Base-by-base conservation (phyloP, 2,329 filamentous ascomycete genomes). In the Botrytis paeoniae region DNA sequence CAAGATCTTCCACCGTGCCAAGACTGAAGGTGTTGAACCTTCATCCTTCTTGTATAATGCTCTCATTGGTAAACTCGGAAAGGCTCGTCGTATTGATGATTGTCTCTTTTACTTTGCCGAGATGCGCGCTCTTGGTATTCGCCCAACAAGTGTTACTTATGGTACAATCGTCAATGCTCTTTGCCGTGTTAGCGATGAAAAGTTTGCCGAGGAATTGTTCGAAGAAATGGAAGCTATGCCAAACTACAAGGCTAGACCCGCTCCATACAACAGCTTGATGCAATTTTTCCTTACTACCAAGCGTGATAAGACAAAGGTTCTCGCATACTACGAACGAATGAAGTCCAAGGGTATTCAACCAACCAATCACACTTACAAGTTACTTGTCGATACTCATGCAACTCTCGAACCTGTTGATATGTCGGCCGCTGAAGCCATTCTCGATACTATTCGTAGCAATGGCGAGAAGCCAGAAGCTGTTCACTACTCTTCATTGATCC, bases 231-330 rank as follows among this genome's bases (percentile, higher is more conserved):
- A 99, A 85, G 90, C 92, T 64, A 97, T 97, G 92, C 92, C 94
- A 73, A 99, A 99, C 85, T 99, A 99, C 89, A 98, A 98, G 86
- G 94, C 96, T 59, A 92, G 96, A 16, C 95, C 96, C 39, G 96
- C 96, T 37, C 96, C 96, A 0, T 99, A 99, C 87, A 98, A 99
- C 86, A 97, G 94, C 83, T 93, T 99, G 91, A 99, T 99, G 90
- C 96, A 99, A 82, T 98, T 97, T 85, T 99, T 98, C 89, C 86
- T 98, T 78, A 97, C 93, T 73, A 98, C 95, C 72, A 98, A 98
- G 89, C 93, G 94, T 70, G 95, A 99, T 82, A 95, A 96, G 84
- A 85, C 87, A 82, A 98, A 98, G 89, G 95, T 98, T 8, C 87
- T 99, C 37, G 88, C 91, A 45, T 99, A 98, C 86, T 98, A 97